Evolutionary conservation across 768 basidiomycete species (phyloP), one percentile per base, ranked within the genome.

Genomic region (Thelephora aurantiotincta): DNA sequence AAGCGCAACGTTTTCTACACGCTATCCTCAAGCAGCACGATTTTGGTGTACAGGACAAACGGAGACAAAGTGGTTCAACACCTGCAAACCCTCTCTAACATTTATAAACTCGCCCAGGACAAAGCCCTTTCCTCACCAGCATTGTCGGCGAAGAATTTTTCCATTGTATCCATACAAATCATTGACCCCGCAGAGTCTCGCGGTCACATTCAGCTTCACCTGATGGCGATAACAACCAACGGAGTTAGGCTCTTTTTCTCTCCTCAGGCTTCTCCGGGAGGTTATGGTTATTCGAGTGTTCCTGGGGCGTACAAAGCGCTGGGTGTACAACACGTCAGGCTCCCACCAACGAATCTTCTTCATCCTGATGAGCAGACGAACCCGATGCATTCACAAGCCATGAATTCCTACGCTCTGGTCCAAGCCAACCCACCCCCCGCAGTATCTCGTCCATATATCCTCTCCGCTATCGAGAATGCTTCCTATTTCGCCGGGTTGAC

Each of bases 221-320:
- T 98, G 9, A 68, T 96, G 44, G 90, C 83, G 1, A 65, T 93
- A 43, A 90, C 91, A 19, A 68, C 72, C 23, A 91, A 82, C 45
- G 92, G 88, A 11, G 76, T 84, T 2, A 79, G 93, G 44, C 69
- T 94, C 1, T 97, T 88, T 68, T 90, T 96, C 59, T 74, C 74
- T 1, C 73, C 82, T 6, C 51, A 51, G 1, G 33, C 50, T 2
- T 66, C 73, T 3, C 56, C 65, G 0, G 63, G 65, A 45, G 61
- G 65, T 18, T 74, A 73, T 52, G 65, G 67, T 19, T 80, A 77
- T 59, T 65, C 64, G 14, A 58, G 44, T 37, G 48, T 52, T 22
- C 33, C 57, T 2, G 59, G 58, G 57, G 53, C 52, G 47, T 58
- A 50, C 47, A 68, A 77, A 20, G 63, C 72, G 34, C 68, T 90